These are phyloP conservation scores for Penicillium robsamsonii DNA, from an alignment of 495 filamentous ascomycete species.

Conservation along the genomic window DNA sequence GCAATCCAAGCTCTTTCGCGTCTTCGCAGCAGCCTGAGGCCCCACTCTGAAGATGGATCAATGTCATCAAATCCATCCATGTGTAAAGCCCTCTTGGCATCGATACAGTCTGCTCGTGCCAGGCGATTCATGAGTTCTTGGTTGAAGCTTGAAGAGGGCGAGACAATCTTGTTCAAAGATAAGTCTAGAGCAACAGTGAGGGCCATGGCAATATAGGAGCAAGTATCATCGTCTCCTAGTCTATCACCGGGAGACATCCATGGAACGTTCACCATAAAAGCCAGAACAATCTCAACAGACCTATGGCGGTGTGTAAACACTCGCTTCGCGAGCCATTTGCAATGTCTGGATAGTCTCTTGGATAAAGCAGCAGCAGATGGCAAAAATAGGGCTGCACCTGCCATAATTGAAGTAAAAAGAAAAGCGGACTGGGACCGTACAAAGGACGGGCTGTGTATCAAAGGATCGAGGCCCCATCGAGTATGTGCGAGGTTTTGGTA, in stretches of 20 bases:
- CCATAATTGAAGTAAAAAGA: conserved; percentile 67
- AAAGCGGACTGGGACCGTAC: conserved; percentile 66
- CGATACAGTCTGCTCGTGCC: conserved; percentile 63
- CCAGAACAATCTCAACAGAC: conserved; percentile 70
- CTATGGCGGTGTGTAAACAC: conserved; percentile 57
- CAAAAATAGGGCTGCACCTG: conserved; percentile 62
- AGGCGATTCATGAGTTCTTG: conserved; percentile 48
- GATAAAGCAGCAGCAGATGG: conserved; percentile 60
- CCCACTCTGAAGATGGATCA: conserved; percentile 57
- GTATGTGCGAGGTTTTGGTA: conserved; percentile 70
- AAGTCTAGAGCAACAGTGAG: conserved; percentile 66
- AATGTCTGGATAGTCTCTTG: conserved; percentile 60
- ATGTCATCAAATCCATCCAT: conserved; percentile 67
- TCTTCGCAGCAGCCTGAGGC: conserved; percentile 57
- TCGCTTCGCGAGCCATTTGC: conserved; percentile 59
- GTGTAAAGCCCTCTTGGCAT: conserved; percentile 58
- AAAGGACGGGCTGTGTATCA: conserved; percentile 60
- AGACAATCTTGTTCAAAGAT: conserved; percentile 65
- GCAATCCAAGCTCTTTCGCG: conserved; percentile 70
- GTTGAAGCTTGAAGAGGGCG: conserved; percentile 52
- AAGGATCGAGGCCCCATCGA: conserved; percentile 68
- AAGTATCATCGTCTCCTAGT: conserved; percentile 69
- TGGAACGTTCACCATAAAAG: conserved; percentile 74
- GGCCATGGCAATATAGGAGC: conserved; percentile 67
- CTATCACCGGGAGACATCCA: conserved; percentile 71